A percentile compares a stretch with the other conserved stretches of the same genome.
phyloP scores from a whole-genome alignment of 257 asterid species.

The Handroanthus guayacan region DNA sequence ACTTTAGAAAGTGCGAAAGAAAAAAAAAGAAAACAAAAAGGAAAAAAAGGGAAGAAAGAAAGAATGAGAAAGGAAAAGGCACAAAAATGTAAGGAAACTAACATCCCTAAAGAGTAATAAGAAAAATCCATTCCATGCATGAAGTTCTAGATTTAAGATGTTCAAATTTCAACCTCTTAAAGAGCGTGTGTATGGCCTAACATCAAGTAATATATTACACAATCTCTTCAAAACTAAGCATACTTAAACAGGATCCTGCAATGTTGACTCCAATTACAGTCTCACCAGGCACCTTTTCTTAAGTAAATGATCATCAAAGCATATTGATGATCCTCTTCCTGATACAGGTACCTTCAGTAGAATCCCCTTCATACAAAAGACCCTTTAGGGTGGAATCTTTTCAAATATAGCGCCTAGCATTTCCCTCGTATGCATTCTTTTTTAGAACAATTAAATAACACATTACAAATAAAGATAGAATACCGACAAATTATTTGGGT shows the following conservation, averaged over 20 bases:
- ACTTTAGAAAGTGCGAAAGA: no score
- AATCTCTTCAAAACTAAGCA: neutral
- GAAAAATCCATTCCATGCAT: neutral
- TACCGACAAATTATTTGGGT: neutral
- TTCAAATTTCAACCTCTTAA: conserved; percentile 27
- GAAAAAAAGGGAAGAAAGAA: no score
- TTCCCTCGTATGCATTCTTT: neutral
- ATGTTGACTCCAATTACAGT: neutral
- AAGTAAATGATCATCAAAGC: neutral
- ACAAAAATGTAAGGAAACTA: neutral
- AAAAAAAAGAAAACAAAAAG: no score
- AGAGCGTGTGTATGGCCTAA: no score
- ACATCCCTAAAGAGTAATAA: neutral
- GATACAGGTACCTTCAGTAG: neutral
- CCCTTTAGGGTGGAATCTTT: neutral
- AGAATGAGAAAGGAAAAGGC: neutral
- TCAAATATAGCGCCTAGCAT: neutral
- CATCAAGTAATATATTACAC: conserved; percentile 2
- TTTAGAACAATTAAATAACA: neutral
- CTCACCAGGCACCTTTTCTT: neutral
- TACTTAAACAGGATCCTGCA: neutral
- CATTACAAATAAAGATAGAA: neutral
- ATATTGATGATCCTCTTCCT: neutral
- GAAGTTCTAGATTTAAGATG: neutral
- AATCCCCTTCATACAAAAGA: neutral